A percentile compares a stretch with the other conserved stretches of the same genome.
Evolutionary conservation across 2,329 filamentous ascomycete genomes (phyloP).

Genomic region (Cordyceps javanica): DNA sequence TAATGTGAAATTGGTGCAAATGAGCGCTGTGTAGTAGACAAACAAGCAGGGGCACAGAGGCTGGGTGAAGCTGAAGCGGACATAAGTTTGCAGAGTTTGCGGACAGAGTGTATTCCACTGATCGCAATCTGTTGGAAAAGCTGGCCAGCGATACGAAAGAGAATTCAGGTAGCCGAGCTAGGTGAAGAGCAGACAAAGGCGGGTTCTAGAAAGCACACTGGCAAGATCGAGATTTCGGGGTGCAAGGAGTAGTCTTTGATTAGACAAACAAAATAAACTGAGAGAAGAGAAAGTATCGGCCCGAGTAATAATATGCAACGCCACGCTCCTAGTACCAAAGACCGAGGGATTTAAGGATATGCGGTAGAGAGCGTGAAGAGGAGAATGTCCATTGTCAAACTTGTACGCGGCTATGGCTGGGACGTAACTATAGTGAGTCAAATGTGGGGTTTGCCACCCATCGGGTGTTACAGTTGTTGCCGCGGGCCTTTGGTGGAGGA

Average conservation of each 20-base stretch:
- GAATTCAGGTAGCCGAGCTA: not conserved
- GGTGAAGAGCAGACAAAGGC: not conserved
- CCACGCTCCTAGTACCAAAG: not conserved
- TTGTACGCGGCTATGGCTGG: not conserved
- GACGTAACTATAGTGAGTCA: not conserved
- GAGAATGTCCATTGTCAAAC: not conserved
- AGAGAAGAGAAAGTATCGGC: not conserved
- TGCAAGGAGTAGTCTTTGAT: not conserved
- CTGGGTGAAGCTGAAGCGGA: not conserved
- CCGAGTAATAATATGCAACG: not conserved
- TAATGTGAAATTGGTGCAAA: not conserved
- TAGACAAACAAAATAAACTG: not conserved
- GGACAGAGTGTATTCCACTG: not conserved
- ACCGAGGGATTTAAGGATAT: no score
- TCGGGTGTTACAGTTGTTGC: no score
- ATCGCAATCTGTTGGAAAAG: not conserved
- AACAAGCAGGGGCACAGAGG: not conserved
- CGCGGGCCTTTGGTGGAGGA: no score
- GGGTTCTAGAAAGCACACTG: not conserved
- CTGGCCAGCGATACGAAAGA: not conserved
- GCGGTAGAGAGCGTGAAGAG: no score
- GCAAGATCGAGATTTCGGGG: not conserved
- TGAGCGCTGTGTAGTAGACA: not conserved
- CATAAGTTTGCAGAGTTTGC: not conserved
- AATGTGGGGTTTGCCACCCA: slow-evolving; percentile 1